Evolutionary conservation across 805 yeast genomes (phyloP).

Genomic region (Hanseniaspora osmophila): DNA sequence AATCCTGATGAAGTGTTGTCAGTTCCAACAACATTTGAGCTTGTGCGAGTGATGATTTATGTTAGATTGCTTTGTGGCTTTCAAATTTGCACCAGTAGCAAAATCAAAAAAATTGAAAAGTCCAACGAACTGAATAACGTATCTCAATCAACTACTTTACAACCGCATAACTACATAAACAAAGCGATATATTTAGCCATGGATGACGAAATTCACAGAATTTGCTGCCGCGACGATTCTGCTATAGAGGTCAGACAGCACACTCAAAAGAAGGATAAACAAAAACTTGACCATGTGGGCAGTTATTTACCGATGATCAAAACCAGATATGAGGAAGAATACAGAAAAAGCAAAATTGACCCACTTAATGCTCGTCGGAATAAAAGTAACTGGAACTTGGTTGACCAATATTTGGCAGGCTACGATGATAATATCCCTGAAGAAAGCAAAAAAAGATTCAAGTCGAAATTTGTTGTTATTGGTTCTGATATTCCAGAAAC

Average conservation of each 20-base stretch:
- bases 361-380: slow-evolving; percentile 39
- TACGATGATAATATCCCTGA: slow-evolving; percentile 49
- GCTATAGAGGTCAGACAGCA: slow-evolving; percentile 71
- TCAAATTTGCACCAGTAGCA: slow-evolving; percentile 64
- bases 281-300: slow-evolving; percentile 20
- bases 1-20: slow-evolving; percentile 39
- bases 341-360: slow-evolving; percentile 42
- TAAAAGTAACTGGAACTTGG: slow-evolving; percentile 72
- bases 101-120: slow-evolving; percentile 14
- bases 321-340: slow-evolving; percentile 64
- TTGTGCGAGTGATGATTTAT: slow-evolving; percentile 79
- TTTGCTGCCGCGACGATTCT: slow-evolving; percentile 58
- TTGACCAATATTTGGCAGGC: slow-evolving; percentile 88
- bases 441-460: slow-evolving; percentile 38
- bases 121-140: slow-evolving; percentile 39
- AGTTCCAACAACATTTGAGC: slow-evolving; percentile 38
- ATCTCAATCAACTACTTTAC: slow-evolving; percentile 22
- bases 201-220: slow-evolving; percentile 75
- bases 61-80: slow-evolving; percentile 75
- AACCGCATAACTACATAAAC: slow-evolving; percentile 32
- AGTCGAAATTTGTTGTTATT: slow-evolving; percentile 71
- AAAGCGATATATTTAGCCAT: slow-evolving; percentile 60
- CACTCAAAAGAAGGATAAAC: slow-evolving; percentile 25
- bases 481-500: slow-evolving; percentile 61
- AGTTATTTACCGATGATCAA: slow-evolving; percentile 45